Base-by-base conservation (phyloP, 768 basidiomycete genomes). In the Termitomyces sp. region DNA sequence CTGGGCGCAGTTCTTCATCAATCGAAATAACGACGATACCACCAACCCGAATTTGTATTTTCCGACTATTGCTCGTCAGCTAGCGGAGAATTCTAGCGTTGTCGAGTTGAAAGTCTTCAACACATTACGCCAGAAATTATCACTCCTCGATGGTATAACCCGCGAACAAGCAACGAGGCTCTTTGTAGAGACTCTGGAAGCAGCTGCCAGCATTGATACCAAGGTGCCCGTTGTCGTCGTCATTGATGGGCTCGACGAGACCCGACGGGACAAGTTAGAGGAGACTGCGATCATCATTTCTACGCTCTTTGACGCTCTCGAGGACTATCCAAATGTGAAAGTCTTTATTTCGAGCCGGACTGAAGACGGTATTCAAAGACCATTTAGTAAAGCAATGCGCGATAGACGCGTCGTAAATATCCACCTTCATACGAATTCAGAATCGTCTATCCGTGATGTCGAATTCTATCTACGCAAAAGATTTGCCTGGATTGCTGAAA, bases 241-340 rank as follows among this genome's bases (percentile, higher is more conserved):
- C 35, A 63, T 65, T 19, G 62, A 65, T 21, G 64, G 58, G 7
- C 50, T 65, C 11, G 64, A 65, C 50, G 64, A 63, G 41, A 63
- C 64, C 1, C 46, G 60, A 19, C 44, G 24, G 28, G 34, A 24
- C 5, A 54, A 46, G 35, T 51, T 63, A 1, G 45, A 48, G 24
- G 32, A 47, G 19, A 62, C 57, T 7, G 60, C 59, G 12, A 50
- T 11, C 4, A 59, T 62, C 15, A 61, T 64, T 34, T 57, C 62
- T 7, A 44, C 35, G n/a, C 32, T 62, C 7, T 62, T 62, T 19
- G 30, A 54, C 11, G 44, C 50, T 19, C 55, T 60, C 3, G 6
- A 51, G 9, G 3, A 30, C 8, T 53, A 50, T 41, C 55, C n/a
- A n/a, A 63, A 60, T 40, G 57, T 53, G 24, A 62, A 62, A 22